phyloP scores from a whole-genome alignment of 345 rosid genomes.

The Cardiospermum halicacabum region DNA sequence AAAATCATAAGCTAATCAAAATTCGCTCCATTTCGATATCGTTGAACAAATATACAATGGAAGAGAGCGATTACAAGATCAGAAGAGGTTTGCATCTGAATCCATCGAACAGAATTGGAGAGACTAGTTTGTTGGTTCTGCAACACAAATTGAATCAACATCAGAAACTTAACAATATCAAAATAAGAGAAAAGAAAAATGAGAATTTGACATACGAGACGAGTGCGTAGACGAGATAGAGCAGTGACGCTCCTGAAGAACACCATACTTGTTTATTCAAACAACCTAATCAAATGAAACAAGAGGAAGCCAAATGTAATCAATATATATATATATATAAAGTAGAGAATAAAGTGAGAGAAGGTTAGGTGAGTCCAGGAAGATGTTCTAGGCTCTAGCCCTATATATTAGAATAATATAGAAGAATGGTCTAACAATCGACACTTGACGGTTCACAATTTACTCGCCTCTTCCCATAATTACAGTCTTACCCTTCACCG shows the following conservation, averaged over 20 bases:
- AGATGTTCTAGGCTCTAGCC: not conserved
- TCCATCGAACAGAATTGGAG: constrained; percentile 71
- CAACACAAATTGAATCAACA: constrained; percentile 10
- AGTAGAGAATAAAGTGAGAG: not conserved
- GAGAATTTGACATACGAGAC: constrained; percentile 57
- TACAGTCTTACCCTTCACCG: not conserved
- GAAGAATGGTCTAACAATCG: too few relatives aligned
- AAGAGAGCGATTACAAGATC: constrained; percentile 46
- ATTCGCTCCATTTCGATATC: not conserved
- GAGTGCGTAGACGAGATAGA: constrained; percentile 62
- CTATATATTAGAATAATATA: not conserved
- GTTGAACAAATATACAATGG: too few relatives aligned
- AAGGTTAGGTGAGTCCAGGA: not conserved
- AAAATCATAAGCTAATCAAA: not conserved
- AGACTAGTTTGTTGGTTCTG: constrained; percentile 65
- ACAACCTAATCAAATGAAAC: not conserved
- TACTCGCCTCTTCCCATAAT: not conserved
- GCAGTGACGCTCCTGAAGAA: constrained; percentile 60
- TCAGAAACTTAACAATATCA: not conserved
- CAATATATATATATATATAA: not conserved
- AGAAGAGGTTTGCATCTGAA: constrained; percentile 73
- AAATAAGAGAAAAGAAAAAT: not conserved
- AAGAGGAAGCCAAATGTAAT: not conserved
- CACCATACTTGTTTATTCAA: constrained; percentile 45
- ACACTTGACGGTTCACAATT: not conserved